Base-by-base conservation (phyloP, 2,329 filamentous ascomycete species). In the Cryphonectria nitschkei region DNA sequence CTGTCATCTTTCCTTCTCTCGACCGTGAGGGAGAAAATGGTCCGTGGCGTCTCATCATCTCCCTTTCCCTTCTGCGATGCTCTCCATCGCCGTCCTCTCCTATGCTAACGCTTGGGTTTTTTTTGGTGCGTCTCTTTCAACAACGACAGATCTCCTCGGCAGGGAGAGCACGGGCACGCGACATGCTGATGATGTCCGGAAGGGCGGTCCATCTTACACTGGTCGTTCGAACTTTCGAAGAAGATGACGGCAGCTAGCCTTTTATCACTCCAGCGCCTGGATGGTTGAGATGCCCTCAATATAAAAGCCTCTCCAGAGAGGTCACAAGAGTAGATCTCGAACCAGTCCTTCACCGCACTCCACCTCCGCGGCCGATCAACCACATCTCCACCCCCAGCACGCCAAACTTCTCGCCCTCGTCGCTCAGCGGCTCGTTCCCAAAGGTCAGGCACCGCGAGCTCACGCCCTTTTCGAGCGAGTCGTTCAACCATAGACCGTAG, bases 401-500 rank as follows among this genome's bases (percentile, higher is more conserved):
- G 72, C 94, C 93, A 78, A 98, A 99, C 80, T 97, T 97, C 72
- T 91, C 90, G 0, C 95, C 96, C 77, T 97, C 93, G 69, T 98
- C 95, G 76, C 95, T 98, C 67, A 99, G 83, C 13, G 93, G 91
- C 83, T 98, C 95, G 76, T 99, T 99, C 0, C 94, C 94, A 82
- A 98, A 99, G 0, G 96, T 99, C 73, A 93, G 90, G 79, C 94
- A 97, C 4, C 89, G 86, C 58, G 92, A 90, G 77, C 93, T 97
- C 67, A 97, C 89, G 3, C 96, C 96, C 70, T 91, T 88, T 74
- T 95, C 93, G 62, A 98, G 88, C 26, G 89, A 89, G 75, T 95
- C 92, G 79, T 98, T 93, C 16, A 99, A 86, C 96, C 96, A 98
- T 7, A 99, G 84, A 2, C 96, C 96, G 79, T 96, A 98, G 76